These are phyloP conservation scores for Suillus plorans DNA, from an alignment of 768 basidiomycete genomes.

Conservation along the genomic window DNA sequence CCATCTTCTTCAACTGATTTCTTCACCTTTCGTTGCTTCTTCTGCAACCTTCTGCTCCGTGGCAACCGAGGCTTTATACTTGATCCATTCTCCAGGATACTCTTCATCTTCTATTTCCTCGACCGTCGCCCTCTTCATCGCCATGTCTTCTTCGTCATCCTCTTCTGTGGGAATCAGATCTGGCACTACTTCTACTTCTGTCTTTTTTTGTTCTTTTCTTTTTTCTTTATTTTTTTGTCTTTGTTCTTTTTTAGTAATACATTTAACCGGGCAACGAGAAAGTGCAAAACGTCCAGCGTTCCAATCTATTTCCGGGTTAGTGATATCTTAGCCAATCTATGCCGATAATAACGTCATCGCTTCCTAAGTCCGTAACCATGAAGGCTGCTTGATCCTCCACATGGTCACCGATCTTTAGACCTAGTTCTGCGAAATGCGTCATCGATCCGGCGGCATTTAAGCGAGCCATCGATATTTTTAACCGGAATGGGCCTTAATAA, in stretches of 20 bases:
- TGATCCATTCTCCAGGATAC: background rate
- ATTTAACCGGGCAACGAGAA: background rate
- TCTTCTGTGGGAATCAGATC: background rate
- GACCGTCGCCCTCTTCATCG: accelerated
- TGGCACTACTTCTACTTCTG: background rate
- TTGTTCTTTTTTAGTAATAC: background rate
- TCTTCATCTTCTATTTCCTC: background rate
- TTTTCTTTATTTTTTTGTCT: background rate
- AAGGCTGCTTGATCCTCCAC: background rate
- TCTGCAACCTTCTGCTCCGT: background rate
- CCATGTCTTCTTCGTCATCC: background rate
- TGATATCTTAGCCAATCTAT: background rate
- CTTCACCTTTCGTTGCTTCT: background rate
- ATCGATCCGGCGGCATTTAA: background rate
- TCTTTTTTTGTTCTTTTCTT: background rate
- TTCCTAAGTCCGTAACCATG: background rate
- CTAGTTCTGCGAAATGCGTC: background rate
- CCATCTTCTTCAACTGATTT: background rate
- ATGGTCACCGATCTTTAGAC: background rate
- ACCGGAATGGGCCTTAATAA: background rate
- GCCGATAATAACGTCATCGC: background rate
- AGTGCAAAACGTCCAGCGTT: background rate
- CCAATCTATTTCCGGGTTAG: background rate
- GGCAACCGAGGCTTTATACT: background rate
- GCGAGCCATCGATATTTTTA: background rate